phyloP scores from a whole-genome alignment of 768 basidiomycete genomes.

The Mycena pura region DNA sequence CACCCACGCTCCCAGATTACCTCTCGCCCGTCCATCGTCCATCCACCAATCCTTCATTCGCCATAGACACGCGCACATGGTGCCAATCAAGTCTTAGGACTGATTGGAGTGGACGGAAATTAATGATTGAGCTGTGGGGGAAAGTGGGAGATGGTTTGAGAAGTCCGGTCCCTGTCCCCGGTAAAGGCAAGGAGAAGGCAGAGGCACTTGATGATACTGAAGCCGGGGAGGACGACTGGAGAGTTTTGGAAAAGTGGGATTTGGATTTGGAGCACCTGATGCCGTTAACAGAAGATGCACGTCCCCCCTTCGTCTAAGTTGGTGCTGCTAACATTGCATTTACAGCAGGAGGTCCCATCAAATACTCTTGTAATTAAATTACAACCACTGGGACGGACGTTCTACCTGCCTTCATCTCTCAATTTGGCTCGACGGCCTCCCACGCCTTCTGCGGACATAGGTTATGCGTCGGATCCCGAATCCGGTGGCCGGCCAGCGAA shows the following conservation, averaged over 20 bases:
- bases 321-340: slow-evolving; percentile 33
- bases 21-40: slow-evolving; percentile 81
- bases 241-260: slow-evolving; percentile 70
- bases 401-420: slow-evolving; percentile 57
- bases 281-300: slow-evolving; percentile 67
- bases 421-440: slow-evolving; percentile 48
- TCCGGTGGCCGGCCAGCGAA: slow-evolving; percentile 52
- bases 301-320: slow-evolving; percentile 30
- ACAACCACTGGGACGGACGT: slow-evolving; percentile 63
- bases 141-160: slow-evolving; percentile 41
- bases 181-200: slow-evolving; percentile 57
- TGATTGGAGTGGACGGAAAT: slow-evolving; percentile 55
- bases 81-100: slow-evolving; percentile 62
- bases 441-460: slow-evolving; percentile 55
- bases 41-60: slow-evolving; percentile 84
- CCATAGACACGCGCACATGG: slow-evolving; percentile 57
- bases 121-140: slow-evolving; percentile 69
- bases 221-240: slow-evolving; percentile 56
- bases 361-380: slow-evolving; percentile 78
- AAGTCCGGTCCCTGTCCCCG: slow-evolving; percentile 29
- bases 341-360: slow-evolving; percentile 58
- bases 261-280: slow-evolving; percentile 64
- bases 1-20: slow-evolving; percentile 56
- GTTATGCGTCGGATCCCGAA: slow-evolving; percentile 80
- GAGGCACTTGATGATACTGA: slow-evolving; percentile 22